Base-by-base conservation (phyloP, 73 alveolate species). In the Paramecium biaurelia region DNA sequence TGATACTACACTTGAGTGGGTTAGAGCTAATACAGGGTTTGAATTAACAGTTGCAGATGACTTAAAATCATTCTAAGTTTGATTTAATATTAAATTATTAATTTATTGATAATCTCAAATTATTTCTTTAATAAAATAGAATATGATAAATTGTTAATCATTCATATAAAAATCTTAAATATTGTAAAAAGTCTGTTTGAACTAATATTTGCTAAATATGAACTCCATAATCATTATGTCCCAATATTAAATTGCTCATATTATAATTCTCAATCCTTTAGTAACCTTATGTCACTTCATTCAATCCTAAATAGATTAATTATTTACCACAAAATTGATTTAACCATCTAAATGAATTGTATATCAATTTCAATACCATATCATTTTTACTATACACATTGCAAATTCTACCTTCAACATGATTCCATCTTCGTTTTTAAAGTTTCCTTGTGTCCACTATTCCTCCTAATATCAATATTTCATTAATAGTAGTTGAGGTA, bases 1-100 rank as follows among this genome's bases (percentile, higher is more conserved):
- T 20, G 96, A 94, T n/a, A 85, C 96, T 45, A 85, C 94, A 18
- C 70, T 96, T 5, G 98, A 96, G 38, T 93, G 92, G 37, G 92
- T 96, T 20, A 96, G 95, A 85, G 90, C 47, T n/a, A 87, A 58
- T 7, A 93, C 98, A 23, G 98, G 95, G 4, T 94, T 92, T 67
- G 92, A 86, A 24, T 94, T 85, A 92, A 59, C 43, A 28, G 93
- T 95, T 3, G 94, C 96, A 45, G 94, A 92, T 30, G 92, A 92
- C 82, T 94, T 95, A 18, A 92, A 92, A 67, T 38, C 84, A 28
- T 88, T 93, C 84, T 20, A 74, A 30, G 92, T 76, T 30, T 89
- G 94, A 89, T 79, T 30, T 15, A 43, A 79, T 79, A 43, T 45
- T 18, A 53, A 53, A 7, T n/a, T 53, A 49, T 53, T 53, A 18